A percentile compares a stretch with the other conserved stretches of the same genome.
These are phyloP conservation scores for Sugiyamaella pinicola DNA, from an alignment of 1,139 yeast species.

Conservation along the genomic window DNA sequence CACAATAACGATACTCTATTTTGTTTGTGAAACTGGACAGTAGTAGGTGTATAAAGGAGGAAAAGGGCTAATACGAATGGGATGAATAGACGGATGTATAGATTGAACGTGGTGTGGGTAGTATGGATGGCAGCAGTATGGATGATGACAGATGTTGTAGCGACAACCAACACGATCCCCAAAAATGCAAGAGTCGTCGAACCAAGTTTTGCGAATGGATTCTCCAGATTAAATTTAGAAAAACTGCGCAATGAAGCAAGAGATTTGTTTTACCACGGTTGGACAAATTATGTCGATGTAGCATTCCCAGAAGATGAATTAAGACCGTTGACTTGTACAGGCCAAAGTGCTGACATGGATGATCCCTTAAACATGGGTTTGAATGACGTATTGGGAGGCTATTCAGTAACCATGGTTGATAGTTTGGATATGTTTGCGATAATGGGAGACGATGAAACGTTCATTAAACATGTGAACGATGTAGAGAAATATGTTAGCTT, in stretches of 20 bases:
- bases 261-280: slow-evolving; percentile 69
- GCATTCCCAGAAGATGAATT: slow-evolving; percentile 89
- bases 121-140: neutral
- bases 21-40: no score
- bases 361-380: slow-evolving; percentile 59
- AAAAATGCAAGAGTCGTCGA: slow-evolving; percentile 2
- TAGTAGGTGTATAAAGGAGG: neutral
- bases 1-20: no score
- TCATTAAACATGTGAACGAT: slow-evolving; percentile 53
- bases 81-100: slow-evolving; percentile 1
- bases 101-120: slow-evolving; percentile 5
- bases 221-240: slow-evolving; percentile 1
- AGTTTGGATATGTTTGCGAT: slow-evolving; percentile 76
- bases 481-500: slow-evolving; percentile 52
- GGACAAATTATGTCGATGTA: slow-evolving; percentile 65
- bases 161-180: neutral
- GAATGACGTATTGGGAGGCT: slow-evolving; percentile 86
- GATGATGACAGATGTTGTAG: no score
- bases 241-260: slow-evolving; percentile 49
- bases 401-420: slow-evolving; percentile 75
- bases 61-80: slow-evolving; percentile 1
- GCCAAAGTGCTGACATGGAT: slow-evolving; percentile 63
- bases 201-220: slow-evolving; percentile 11
- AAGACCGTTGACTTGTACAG: slow-evolving; percentile 68
- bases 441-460: slow-evolving; percentile 62